Conservation (phyloP, 768 basidiomycete genomes). For the Phallus indusiatus region DNA sequence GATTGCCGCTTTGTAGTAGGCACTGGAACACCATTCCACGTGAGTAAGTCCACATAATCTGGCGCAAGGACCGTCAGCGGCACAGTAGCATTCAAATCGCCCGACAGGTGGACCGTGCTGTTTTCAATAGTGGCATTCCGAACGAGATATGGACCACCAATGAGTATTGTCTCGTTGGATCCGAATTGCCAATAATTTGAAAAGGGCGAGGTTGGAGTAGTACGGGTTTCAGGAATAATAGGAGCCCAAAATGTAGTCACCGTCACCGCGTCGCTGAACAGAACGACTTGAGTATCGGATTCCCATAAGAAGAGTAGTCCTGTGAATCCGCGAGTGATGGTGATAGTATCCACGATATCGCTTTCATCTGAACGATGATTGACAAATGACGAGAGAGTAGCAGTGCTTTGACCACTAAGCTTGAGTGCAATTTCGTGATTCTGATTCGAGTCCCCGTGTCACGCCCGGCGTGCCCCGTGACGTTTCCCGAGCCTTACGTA, state of each 20-base stretch:
- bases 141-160: constrained; percentile 37
- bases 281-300: constrained; percentile 52
- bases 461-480: no score
- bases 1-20: constrained; percentile 29
- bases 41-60: constrained; percentile 37
- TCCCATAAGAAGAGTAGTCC: constrained; percentile 59
- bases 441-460: constrained; percentile 39
- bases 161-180: constrained; percentile 53
- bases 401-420: constrained; percentile 27
- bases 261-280: constrained; percentile 56
- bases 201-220: constrained; percentile 25
- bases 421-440: constrained; percentile 43
- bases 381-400: constrained; percentile 8
- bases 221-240: constrained; percentile 33
- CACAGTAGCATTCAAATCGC: constrained; percentile 56
- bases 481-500: no score
- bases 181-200: constrained; percentile 64
- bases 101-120: constrained; percentile 41
- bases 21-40: constrained; percentile 60
- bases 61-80: constrained; percentile 58
- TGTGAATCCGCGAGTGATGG: constrained; percentile 43
- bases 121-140: constrained; percentile 28
- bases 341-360: constrained; percentile 32
- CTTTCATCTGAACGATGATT: constrained; percentile 17
- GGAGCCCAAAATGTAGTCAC: constrained; percentile 73